A percentile compares a stretch with the other conserved stretches of the same genome.
phyloP scores from a whole-genome alignment of 2,329 filamentous ascomycete genomes.

The Aureobasidium namibiae region DNA sequence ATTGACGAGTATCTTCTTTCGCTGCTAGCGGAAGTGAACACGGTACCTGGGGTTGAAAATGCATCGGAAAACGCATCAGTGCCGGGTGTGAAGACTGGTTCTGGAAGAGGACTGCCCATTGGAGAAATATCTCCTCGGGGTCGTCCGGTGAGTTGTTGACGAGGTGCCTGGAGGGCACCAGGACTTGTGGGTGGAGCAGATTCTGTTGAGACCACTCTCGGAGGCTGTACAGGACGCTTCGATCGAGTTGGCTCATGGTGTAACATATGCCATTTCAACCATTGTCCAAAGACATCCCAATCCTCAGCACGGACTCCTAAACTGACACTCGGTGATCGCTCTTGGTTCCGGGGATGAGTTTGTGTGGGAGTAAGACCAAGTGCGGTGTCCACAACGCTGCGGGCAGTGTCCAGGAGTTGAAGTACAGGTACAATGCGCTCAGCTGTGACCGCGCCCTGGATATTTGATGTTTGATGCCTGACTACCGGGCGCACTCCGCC shows the following conservation, averaged over 20 bases:
- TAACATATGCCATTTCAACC: not conserved
- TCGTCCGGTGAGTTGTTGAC: not conserved
- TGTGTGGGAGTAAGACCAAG: not conserved
- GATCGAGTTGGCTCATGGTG: not conserved
- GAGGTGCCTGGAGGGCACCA: not conserved
- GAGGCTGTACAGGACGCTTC: not conserved
- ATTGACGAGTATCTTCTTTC: not conserved
- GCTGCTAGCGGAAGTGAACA: not conserved
- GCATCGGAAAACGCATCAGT: no score
- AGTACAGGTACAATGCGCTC: not conserved
- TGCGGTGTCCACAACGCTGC: not conserved
- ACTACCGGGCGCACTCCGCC: not conserved
- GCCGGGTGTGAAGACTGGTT: not conserved
- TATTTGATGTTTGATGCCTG: not conserved
- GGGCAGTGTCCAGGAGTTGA: not conserved
- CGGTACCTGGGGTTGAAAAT: not conserved
- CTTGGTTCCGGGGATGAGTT: not conserved
- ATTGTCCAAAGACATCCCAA: not conserved
- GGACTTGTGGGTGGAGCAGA: not conserved
- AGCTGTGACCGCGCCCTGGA: not conserved
- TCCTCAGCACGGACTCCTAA: not conserved
- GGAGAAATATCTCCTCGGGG: not conserved
- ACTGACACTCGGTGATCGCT: not conserved
- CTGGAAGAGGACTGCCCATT: not conserved
- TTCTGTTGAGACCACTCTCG: not conserved